These are phyloP conservation scores for Martensiomyces pterosporus DNA, from an alignment of 192 early-diverging fungal species.

Conservation along the genomic window DNA sequence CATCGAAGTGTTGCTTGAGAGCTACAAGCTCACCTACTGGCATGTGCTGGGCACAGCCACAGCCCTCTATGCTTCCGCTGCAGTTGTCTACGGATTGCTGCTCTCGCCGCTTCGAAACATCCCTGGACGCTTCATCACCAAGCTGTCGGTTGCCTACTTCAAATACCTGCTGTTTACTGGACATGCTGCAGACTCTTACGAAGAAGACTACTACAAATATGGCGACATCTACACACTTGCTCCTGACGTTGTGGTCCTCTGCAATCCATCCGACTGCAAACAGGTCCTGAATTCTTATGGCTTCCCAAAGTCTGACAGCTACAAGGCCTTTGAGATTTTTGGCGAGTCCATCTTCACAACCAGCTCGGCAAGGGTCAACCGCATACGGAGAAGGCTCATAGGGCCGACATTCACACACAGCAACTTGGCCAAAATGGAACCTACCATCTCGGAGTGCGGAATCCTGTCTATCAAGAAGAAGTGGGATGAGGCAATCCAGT, in stretches of 20 bases:
- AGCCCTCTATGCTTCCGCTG: neutral
- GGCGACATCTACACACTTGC: neutral
- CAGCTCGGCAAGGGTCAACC: neutral
- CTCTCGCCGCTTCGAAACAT: neutral
- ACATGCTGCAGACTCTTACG: neutral
- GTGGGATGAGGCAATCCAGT: neutral
- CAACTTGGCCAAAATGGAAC: slow-evolving; percentile 1
- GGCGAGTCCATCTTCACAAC: slow-evolving; percentile 6
- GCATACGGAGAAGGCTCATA: neutral
- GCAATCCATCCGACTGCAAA: neutral
- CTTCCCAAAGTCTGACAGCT: slow-evolving; percentile 1
- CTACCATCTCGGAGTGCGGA: neutral
- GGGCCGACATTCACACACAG: slow-evolving; percentile 1
- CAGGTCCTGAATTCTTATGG: neutral
- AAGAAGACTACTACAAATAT: neutral
- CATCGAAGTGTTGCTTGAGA: neutral
- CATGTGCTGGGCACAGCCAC: neutral
- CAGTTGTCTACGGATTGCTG: neutral
- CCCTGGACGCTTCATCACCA: slow-evolving; percentile 4
- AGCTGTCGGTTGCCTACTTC: neutral
- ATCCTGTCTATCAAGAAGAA: neutral
- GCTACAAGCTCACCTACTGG: neutral
- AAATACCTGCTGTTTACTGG: neutral
- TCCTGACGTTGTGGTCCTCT: slow-evolving; percentile 1
- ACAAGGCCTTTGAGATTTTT: neutral